Evolutionary conservation across 2,329 filamentous ascomycete genomes (phyloP).

Genomic region (Colletotrichum neosansevieriae): DNA sequence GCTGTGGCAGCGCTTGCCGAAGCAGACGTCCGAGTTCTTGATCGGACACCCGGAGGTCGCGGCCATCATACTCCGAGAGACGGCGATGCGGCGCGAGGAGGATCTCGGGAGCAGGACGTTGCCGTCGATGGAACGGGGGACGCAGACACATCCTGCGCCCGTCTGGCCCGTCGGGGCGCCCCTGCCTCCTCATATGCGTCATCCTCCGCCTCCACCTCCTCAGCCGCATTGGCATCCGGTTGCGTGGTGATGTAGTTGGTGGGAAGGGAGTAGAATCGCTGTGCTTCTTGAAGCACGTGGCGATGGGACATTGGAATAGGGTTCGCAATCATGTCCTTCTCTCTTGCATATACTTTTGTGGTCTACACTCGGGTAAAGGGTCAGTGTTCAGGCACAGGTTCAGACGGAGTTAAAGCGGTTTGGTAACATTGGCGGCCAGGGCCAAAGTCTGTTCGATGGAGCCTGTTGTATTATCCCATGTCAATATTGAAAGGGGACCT

Average conservation of each 20-base stretch:
- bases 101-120: conserved; percentile 51
- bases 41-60: conserved; percentile 59
- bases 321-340: neutral
- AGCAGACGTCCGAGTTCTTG: conserved; percentile 57
- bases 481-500: neutral
- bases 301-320: neutral
- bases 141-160: conserved; percentile 18
- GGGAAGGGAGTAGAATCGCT: neutral
- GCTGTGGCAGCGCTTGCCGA: conserved; percentile 56
- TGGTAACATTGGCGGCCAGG: neutral
- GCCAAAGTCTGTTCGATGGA: conserved; percentile 28
- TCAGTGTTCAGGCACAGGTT: neutral
- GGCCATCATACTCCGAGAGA: conserved; percentile 61
- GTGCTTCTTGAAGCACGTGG: neutral
- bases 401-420: neutral
- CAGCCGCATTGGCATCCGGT: conserved; percentile 33
- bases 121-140: conserved; percentile 57
- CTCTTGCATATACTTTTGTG: neutral
- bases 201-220: conserved; percentile 31
- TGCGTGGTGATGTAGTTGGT: conserved; percentile 10
- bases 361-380: neutral
- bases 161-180: conserved; percentile 27
- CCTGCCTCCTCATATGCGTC: conserved; percentile 35
- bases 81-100: conserved; percentile 56
- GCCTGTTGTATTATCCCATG: conserved; percentile 7